Evolutionary conservation across 1,284 basidiomycete species (phyloP), one percentile per base, ranked within the genome.

Genomic region (Apiotrichum porosum): DNA sequence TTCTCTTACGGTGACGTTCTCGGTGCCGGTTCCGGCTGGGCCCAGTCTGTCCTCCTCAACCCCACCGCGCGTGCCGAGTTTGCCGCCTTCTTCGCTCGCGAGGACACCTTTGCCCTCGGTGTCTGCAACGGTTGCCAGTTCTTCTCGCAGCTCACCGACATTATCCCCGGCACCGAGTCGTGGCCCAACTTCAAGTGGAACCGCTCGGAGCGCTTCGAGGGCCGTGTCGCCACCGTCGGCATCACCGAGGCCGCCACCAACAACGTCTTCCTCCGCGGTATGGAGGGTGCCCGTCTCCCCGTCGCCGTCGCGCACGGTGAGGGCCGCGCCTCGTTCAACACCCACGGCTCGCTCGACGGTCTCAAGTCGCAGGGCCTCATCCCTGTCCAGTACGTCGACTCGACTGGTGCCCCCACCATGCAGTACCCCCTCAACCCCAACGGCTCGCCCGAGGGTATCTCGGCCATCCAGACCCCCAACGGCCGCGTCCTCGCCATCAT

Each of bases 101-200:
- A 80, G 15, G 79, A 86, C 63, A 90, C 89, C 0, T 98, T 97
- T 69, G 82, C 88, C 0, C 79, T 99, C 19, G 95, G 86, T 19
- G 91, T 99, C 23, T 99, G 95, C 77, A 99, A 99, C 68, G 94
- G 94, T 6, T 98, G 94, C 73, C 94, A 99, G 74, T 90, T 97
- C 80, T 82, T 98, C 64, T 85, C 85, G 61, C 85, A 90, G 62
- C 80, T 99, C 46, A 81, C 80, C 49, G 83, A 85, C 47, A 83
- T 97, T 56, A 85, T 97, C 54, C 90, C 91, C 3, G 93, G 92
- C 24, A 84, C 88, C 28, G 76, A 81, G 51, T 65, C 77, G 50
- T 98, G 93, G 94, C 95, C 94, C 0, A 78, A 81, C 52, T 93
- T 97, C 81, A 93, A 93, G 77, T 77, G 80, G 30, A 98, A 99